Percentiles rank a stretch among this genome's conserved stretches.
These are phyloP conservation scores for Colletotrichum lupini DNA, from an alignment of 2,329 filamentous ascomycete species.

Conservation along the genomic window DNA sequence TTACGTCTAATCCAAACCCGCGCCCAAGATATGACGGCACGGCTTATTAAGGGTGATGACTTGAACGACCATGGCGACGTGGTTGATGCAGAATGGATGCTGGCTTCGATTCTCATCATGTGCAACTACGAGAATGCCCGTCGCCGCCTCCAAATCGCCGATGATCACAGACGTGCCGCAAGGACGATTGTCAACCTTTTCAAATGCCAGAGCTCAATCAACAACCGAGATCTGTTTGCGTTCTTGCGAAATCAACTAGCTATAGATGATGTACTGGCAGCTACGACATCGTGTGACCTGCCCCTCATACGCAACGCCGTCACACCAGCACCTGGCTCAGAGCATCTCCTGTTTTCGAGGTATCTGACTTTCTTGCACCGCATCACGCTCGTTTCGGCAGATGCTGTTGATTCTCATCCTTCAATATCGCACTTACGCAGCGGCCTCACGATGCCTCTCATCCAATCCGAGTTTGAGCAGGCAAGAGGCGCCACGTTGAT, in stretches of 20 bases:
- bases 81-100: constrained; percentile 43
- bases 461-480: neutral
- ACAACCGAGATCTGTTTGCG: neutral
- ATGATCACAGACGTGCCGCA: constrained; percentile 43
- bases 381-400: neutral
- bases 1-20: neutral
- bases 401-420: neutral
- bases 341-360: neutral
- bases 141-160: constrained; percentile 40
- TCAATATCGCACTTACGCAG: neutral
- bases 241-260: neutral
- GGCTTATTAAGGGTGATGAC: constrained; percentile 38
- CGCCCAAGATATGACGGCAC: constrained; percentile 38
- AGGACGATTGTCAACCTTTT: constrained; percentile 45
- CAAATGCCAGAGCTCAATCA: neutral
- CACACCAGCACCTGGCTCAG: neutral
- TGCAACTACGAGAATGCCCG: constrained; percentile 45
- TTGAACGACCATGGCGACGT: constrained; percentile 40
- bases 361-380: neutral
- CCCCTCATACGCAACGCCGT: neutral
- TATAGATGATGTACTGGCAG: neutral
- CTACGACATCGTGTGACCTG: neutral
- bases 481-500: neutral
- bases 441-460: neutral
- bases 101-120: constrained; percentile 43